Conservation (phyloP, 495 filamentous ascomycete genomes). For the Hyaloscypha variabilis region DNA sequence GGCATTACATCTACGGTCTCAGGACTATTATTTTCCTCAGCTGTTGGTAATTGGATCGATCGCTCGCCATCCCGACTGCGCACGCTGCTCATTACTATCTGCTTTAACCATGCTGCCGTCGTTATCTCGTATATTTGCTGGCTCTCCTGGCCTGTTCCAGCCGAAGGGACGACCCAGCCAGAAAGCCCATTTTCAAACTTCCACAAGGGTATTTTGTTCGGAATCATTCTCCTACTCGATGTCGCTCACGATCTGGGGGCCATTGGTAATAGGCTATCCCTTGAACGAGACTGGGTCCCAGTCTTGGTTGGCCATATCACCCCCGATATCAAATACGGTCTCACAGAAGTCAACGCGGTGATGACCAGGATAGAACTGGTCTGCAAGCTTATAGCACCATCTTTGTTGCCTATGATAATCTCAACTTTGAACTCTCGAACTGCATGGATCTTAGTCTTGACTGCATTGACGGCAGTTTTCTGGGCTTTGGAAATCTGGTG, state of each 20-base stretch:
- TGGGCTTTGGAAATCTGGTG: conserved; percentile 36
- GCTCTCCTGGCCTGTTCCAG: conserved; percentile 40
- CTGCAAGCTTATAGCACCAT: conserved; percentile 67
- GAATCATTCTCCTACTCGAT: conserved; percentile 49
- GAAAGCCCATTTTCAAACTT: conserved; percentile 25
- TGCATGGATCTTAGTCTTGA: conserved; percentile 33
- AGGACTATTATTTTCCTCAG: conserved; percentile 28
- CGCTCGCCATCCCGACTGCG: conserved; percentile 42
- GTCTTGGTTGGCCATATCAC: conserved; percentile 43
- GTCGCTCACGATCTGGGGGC: conserved; percentile 59
- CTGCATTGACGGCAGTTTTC: conserved; percentile 38
- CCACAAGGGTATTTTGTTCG: conserved; percentile 42
- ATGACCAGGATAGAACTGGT: conserved; percentile 72
- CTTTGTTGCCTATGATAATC: conserved; percentile 53
- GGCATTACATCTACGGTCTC: conserved; percentile 27
- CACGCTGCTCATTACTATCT: conserved; percentile 40
- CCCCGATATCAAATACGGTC: conserved; percentile 34
- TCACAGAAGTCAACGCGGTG: conserved; percentile 56
- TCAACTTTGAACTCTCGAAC: conserved; percentile 42
- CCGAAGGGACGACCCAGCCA: conserved; percentile 23
- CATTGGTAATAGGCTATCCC: conserved; percentile 57
- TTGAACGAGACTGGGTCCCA: conserved; percentile 63
- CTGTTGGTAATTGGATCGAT: conserved; percentile 48
- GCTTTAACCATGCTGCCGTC: conserved; percentile 46
- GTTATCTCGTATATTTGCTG: conserved; percentile 52